Base-by-base conservation (phyloP, 2,329 filamentous ascomycete genomes). In the Albophoma yamanashiensis region DNA sequence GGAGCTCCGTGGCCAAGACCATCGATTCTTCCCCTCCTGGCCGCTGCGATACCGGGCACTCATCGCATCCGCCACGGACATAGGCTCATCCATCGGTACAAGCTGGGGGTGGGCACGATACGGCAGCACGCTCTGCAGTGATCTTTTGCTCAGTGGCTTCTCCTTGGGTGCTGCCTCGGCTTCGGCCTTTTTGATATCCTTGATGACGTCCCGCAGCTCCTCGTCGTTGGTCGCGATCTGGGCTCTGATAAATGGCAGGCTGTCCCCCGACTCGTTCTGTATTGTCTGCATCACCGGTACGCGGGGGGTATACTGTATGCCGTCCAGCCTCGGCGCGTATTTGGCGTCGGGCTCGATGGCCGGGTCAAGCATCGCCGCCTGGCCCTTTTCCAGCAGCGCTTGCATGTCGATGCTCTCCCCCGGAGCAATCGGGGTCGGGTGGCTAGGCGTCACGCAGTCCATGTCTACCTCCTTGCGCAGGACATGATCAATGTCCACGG, bases 401-500 rank as follows among this genome's bases (percentile, higher is more conserved):
- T 74, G 70, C 59, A 99, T 96, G 70, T 96, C 92, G 11, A 99
- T 73, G 62, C 86, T 92, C 74, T 97, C 92, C 42, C 95, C 94
- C 1, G 86, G 88, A 0, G 89, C 82, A 50, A 99, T 97, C 38
- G 87, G 80, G 0, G 82, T 80, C 0, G 83, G 82, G 72, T 99
- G 89, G 52, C 89, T 94, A 0, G 94, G 94, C 0, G 94, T 99
- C 52, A 97, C 76, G 71, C 94, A 99, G 69, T 96, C 89, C 91
- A 99, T 96, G 72, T 99, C 89, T 4, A 99, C 95, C 74, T 99
- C 94, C 72, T 99, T 99, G 58, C 94, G 85, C n/a, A 99, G 80
- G 3, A 99, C 92, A 67, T 91, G 87, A 69, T 99, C 94, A 65
- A 99, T 90, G 69, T 99, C 94, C 7, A 99, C 86, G 4, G 94